Evolutionary conservation across 2,329 filamentous ascomycete species (phyloP).

Genomic region (Escovopsis sp.): DNA sequence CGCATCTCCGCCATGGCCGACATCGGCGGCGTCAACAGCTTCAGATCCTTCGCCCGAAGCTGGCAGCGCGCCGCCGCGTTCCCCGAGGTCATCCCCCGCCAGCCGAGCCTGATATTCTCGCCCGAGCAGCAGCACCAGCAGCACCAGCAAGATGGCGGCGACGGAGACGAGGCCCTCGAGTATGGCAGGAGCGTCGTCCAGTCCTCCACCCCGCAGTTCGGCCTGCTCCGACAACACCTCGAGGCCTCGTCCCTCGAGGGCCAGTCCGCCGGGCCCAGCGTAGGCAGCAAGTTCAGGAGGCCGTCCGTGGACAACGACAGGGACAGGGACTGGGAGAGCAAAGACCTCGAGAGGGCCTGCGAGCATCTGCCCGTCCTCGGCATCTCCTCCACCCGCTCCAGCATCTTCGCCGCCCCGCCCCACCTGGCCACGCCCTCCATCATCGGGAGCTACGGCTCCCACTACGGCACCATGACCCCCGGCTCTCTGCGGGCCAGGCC

Average conservation of each 20-base stretch:
- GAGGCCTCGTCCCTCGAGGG: constrained; percentile 21
- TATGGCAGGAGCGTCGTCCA: constrained; percentile 29
- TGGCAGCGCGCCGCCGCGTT: constrained; percentile 88
- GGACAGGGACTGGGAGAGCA: constrained; percentile 29
- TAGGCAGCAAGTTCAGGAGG: constrained; percentile 7
- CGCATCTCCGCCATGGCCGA: constrained; percentile 46
- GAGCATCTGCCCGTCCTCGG: constrained; percentile 13
- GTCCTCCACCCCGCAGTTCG: constrained; percentile 18
- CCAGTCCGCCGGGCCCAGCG: constrained; percentile 11
- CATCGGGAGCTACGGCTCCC: constrained; percentile 54
- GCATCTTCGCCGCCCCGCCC: constrained; percentile 42
- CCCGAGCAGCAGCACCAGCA: constrained; percentile 28
- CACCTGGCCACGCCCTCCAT: constrained; percentile 54
- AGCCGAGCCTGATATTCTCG: constrained; percentile 56
- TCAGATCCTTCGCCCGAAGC: constrained; percentile 83
- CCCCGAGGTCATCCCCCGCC: constrained; percentile 69
- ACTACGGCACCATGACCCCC: constrained; percentile 38
- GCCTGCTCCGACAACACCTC: constrained; percentile 39
- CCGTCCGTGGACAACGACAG: constrained; percentile 17
- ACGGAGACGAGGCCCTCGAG: constrained; percentile 18
- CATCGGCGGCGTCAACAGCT: constrained; percentile 81
- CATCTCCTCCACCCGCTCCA: constrained; percentile 18
- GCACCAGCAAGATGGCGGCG: too few relatives aligned
- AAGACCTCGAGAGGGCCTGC: constrained; percentile 28
- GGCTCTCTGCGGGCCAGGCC: constrained; percentile 20